Percentiles rank a stretch among this genome's conserved stretches.
These are phyloP conservation scores for Heterobasidion parviporum DNA, from an alignment of 1,284 basidiomycete species.

Conservation along the genomic window DNA sequence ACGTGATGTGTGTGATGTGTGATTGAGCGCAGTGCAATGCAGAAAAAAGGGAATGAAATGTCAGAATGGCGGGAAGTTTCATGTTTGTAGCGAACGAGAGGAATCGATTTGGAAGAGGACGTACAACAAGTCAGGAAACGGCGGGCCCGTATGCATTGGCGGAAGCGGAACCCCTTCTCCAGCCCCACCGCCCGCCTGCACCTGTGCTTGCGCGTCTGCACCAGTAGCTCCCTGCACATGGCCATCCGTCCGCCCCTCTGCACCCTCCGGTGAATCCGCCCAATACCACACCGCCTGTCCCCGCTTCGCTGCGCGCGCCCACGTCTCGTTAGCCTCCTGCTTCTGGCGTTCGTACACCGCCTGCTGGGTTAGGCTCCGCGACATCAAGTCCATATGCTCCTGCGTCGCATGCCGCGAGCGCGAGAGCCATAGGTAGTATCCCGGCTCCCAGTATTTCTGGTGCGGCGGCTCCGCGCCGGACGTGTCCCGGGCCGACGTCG, in stretches of 20 bases:
- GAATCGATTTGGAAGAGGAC: not conserved
- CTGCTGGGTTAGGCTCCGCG: constrained; percentile 42
- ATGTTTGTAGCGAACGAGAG: not conserved
- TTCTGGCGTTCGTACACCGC: constrained; percentile 30
- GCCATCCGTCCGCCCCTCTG: not conserved
- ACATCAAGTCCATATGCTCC: constrained; percentile 54
- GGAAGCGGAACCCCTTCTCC: not conserved
- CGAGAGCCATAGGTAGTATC: constrained; percentile 67
- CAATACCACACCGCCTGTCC: constrained; percentile 2
- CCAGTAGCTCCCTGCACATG: constrained; percentile 1
- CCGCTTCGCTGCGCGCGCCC: constrained; percentile 20
- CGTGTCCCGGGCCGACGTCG: not conserved
- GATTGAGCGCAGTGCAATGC: not conserved
- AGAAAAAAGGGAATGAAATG: not conserved
- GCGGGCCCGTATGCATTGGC: constrained; percentile 6
- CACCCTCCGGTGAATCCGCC: not conserved
- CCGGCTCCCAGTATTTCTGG: constrained; percentile 58
- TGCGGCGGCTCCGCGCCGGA: constrained; percentile 11
- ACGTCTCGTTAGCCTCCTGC: constrained; percentile 34
- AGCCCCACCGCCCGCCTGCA: constrained; percentile 8
- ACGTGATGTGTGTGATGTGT: not conserved
- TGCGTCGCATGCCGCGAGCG: constrained; percentile 42
- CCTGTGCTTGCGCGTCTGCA: not conserved
- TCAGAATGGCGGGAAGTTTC: not conserved
- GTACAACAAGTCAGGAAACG: constrained; percentile 8